Base-by-base conservation (phyloP, 768 basidiomycete genomes). In the Kwoniella europaea region DNA sequence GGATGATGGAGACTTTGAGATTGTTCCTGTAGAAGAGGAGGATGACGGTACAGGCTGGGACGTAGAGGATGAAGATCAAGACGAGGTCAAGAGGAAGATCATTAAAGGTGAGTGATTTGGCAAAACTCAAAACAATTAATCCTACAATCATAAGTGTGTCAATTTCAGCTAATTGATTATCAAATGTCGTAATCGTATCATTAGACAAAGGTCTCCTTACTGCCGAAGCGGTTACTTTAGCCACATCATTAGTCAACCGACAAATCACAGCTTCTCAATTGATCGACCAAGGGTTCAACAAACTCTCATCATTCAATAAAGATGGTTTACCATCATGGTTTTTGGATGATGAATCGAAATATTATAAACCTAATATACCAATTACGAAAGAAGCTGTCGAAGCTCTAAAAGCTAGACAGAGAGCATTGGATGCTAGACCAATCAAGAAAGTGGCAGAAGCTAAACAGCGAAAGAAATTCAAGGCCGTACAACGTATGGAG, bases 391-490 rank as follows among this genome's bases (percentile, higher is more conserved):
- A 98, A 82, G 97, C 97, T 10, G 86, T 98, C 67, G 87, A 88
- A 60, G 90, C 89, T 10, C 86, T 99, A 41, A 90, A 92, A 41
- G 92, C 91, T 22, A 93, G 92, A 84, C 92, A 95, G 84, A 91
- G 96, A 13, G 92, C 94, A 15, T 86, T 99, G 60, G 94, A 99
- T 81, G 94, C 96, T 0, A 89, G 97, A 27, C 97, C 97, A 18
- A 98, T 99, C 85, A 98, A 97, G 86, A 99, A 99, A 86, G 89
- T 98, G 7, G 97, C 96, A 10, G 97, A 98, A 85, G 97, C 97
- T 15, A 98, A 98, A 84, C 94, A 93, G 35, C 88, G 97, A 72
- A 99, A 99, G 85, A 98, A 98, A 85, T 85, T 92, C 81, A 93
- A 90, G 84, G 93, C 94, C 12, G 87, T 88, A 13, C 91, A 92